Evolutionary conservation across 805 yeast species (phyloP).

Genomic region (Candida silvatica): DNA sequence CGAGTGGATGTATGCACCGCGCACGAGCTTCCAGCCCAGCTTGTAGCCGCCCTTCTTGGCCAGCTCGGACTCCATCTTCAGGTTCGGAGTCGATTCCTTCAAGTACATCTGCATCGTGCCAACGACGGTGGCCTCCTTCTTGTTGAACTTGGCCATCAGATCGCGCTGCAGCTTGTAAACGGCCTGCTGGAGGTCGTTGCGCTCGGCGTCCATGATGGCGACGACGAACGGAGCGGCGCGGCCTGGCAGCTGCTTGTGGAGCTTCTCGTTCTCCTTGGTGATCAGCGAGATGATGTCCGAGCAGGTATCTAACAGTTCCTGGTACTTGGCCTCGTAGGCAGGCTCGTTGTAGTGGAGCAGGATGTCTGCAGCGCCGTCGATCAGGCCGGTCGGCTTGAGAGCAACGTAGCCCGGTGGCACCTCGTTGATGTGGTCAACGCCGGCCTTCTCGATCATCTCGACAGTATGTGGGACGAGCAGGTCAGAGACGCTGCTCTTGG

Average conservation of each 20-base stretch:
- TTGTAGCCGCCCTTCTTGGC: slow-evolving; percentile 59
- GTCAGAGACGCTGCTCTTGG: slow-evolving; percentile 56
- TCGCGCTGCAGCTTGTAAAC: slow-evolving; percentile 86
- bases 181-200: slow-evolving; percentile 79
- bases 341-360: slow-evolving; percentile 53
- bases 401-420: slow-evolving; percentile 92
- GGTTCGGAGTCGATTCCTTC: slow-evolving; percentile 55
- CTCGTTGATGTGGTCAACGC: slow-evolving; percentile 40
- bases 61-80: slow-evolving; percentile 52
- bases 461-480: slow-evolving; percentile 68
- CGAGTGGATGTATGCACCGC: slow-evolving; percentile 93
- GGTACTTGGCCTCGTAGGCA: slow-evolving; percentile 41
- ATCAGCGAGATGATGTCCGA: slow-evolving; percentile 50
- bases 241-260: slow-evolving; percentile 45
- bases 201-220: slow-evolving; percentile 87
- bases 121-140: slow-evolving; percentile 56
- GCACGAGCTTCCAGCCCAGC: slow-evolving; percentile 80
- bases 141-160: slow-evolving; percentile 67
- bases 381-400: slow-evolving; percentile 86
- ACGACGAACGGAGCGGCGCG: slow-evolving; percentile 68
- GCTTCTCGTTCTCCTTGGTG: slow-evolving; percentile 39
- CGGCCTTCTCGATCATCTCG: slow-evolving; percentile 37
- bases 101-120: slow-evolving; percentile 94
- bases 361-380: slow-evolving; percentile 66
- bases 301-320: slow-evolving; percentile 58